Evolutionary conservation across 2,329 filamentous ascomycete genomes (phyloP).

Genomic region (Epichloe amarillans): DNA sequence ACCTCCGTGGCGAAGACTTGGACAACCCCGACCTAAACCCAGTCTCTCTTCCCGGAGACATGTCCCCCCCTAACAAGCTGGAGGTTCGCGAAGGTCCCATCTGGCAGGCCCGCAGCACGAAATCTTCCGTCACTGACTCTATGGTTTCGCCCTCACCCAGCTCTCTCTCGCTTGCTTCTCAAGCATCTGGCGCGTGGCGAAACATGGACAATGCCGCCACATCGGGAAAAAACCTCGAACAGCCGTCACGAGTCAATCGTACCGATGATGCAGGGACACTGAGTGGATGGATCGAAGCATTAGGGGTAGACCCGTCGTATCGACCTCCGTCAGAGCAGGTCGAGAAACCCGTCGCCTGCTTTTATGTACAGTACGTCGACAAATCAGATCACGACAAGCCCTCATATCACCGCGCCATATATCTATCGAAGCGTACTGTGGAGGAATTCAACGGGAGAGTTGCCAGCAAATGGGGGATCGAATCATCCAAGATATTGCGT

Average conservation of each 20-base stretch:
- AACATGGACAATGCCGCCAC: constrained; percentile 38
- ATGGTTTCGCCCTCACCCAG: constrained; percentile 55
- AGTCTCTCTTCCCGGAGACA: constrained; percentile 57
- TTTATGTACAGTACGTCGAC: constrained; percentile 57
- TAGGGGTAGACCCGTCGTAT: constrained; percentile 81
- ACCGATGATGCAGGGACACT: constrained; percentile 51
- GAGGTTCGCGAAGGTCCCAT: constrained; percentile 32
- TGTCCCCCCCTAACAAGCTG: constrained; percentile 43
- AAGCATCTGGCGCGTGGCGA: constrained; percentile 41
- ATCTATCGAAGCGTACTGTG: constrained; percentile 64
- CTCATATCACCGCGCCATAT: constrained; percentile 71
- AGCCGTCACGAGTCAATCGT: constrained; percentile 38
- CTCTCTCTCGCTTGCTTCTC: constrained; percentile 48
- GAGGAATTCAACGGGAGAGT: constrained; percentile 61
- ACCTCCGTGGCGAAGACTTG: constrained; percentile 60
- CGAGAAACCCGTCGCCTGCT: constrained; percentile 69
- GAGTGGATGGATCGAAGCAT: constrained; percentile 76
- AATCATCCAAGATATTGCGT: constrained; percentile 56
- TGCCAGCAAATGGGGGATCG: constrained; percentile 67
- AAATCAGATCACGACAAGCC: constrained; percentile 35
- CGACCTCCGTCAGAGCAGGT: constrained; percentile 61
- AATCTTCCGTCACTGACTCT: constrained; percentile 45
- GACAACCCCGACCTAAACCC: constrained; percentile 73
- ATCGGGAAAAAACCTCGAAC: constrained; percentile 33
- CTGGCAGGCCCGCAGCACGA: constrained; percentile 40